Conservation (phyloP, 2,329 filamentous ascomycete species). For the Phaeoacremonium minimum region DNA sequence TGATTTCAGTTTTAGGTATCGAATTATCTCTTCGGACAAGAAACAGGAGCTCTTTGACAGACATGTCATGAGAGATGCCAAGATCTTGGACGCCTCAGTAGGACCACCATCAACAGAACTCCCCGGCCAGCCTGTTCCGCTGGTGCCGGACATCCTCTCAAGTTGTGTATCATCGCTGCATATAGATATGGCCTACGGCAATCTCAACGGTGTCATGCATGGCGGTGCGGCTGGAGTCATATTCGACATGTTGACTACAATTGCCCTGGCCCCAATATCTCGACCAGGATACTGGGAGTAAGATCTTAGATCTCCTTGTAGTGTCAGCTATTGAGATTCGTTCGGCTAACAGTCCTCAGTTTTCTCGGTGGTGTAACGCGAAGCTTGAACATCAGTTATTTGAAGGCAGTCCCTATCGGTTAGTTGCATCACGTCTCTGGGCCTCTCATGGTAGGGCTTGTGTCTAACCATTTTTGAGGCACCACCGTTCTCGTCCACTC, state of each 20-base stretch:
- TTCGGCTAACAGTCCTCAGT: slow-evolving; percentile 11
- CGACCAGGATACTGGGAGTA: slow-evolving; percentile 43
- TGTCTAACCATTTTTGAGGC: slow-evolving; percentile 2
- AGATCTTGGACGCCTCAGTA: slow-evolving; percentile 21
- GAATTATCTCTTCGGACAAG: no score
- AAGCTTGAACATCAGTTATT: slow-evolving; percentile 44
- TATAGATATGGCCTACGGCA: slow-evolving; percentile 37
- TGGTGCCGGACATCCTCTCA: no score
- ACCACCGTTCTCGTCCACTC: slow-evolving; percentile 35
- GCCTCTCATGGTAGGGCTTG: not conserved
- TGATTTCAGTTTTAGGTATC: no score
- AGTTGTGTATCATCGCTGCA: no score
- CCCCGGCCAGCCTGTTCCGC: no score
- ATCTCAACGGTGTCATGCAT: slow-evolving; percentile 43
- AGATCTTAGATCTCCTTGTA: not conserved
- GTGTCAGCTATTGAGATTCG: not conserved
- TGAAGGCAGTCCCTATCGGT: slow-evolving; percentile 42
- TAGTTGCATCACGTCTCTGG: not conserved
- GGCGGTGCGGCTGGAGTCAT: slow-evolving; percentile 49
- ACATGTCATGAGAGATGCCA: slow-evolving; percentile 12
- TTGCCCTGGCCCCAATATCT: slow-evolving; percentile 41
- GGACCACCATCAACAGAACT: no score
- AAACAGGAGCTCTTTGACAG: no score
- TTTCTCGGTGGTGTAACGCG: slow-evolving; percentile 47
- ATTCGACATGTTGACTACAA: slow-evolving; percentile 50